Percentiles rank a stretch among this genome's conserved stretches.
These are phyloP conservation scores for Kluyveromyces siamensis DNA, from an alignment of 805 yeast genomes.

Conservation along the genomic window DNA sequence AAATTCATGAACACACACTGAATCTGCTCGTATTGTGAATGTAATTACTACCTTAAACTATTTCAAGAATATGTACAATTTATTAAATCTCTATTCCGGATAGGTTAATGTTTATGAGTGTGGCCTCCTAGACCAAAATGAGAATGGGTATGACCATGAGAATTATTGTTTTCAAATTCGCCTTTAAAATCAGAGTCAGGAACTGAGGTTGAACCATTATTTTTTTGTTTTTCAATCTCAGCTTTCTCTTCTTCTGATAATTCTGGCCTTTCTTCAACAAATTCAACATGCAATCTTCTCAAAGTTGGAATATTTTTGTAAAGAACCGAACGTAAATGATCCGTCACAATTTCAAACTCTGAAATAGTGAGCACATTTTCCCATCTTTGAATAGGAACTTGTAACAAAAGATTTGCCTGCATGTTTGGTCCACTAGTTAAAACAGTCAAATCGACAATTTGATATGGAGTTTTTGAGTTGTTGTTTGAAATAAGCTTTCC, in stretches of 20 bases:
- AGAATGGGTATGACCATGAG: conserved; percentile 17
- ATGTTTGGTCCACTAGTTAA: conserved; percentile 52
- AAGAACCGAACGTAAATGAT: conserved; percentile 29
- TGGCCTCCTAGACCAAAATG: conserved; percentile 13
- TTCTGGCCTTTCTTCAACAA: conserved; percentile 27
- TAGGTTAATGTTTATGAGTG: conserved; percentile 14
- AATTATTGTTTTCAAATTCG: conserved; percentile 2
- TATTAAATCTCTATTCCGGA: conserved; percentile 2
- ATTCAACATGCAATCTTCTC: conserved; percentile 36
- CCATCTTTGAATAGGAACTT: conserved; percentile 39
- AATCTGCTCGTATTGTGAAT: no score
- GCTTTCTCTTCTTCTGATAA: conserved; percentile 15
- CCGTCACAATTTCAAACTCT: conserved; percentile 35
- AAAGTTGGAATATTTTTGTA: conserved; percentile 34
- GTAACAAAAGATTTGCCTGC: conserved; percentile 28
- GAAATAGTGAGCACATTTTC: conserved; percentile 33
- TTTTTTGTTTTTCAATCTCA: conserved; percentile 7
- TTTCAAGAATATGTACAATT: not conserved
- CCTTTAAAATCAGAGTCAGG: conserved; percentile 3
- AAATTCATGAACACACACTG: no score
- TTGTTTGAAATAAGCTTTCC: conserved; percentile 33
- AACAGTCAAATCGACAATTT: conserved; percentile 36
- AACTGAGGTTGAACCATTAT: conserved; percentile 1
- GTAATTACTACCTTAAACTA: not conserved
- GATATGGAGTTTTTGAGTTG: conserved; percentile 32